Base-by-base conservation (phyloP, 345 rosid genomes). In the Eucalyptus regnans region DNA sequence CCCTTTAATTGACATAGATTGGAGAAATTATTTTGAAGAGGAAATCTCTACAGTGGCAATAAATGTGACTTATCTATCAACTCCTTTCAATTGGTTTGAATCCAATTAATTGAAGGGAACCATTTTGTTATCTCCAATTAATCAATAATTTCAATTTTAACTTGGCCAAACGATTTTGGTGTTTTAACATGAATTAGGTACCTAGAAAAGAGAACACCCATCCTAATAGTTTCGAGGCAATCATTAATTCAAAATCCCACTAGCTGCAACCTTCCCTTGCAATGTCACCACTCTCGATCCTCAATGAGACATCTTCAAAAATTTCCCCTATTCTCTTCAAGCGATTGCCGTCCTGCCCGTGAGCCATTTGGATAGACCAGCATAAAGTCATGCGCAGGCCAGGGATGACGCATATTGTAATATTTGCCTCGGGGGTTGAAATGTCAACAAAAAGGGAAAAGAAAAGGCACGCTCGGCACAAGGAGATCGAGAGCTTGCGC, bases 301-400 rank as follows among this genome's bases (percentile, higher is more conserved):
- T 62, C 41, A 66, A 15, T 2, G 76, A 66, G 41, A 66, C 41
- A 66, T n/a, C 41, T 66, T 66, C 20, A 2, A 0, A 68, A 68
- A 68, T 4, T 33, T 17, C 0, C 79, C 23, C 2, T 66, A 1
- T 31, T 37, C 12, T 17, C 80, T 33, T 68, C 80, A 17, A 68
- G 23, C 13, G 25, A 33, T 33, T 1, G 25, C 33, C 2, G 7
- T 33, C 44, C 25, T 0, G 23, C 44, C 44, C 0, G 44, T 1
- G 25, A 68, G 43, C 44, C 80, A 1, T 33, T 0, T 7, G 25
- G 25, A 68, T 17, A 33, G 44, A 68, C 80, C 12, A 3, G 43
- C 80, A 68, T 31, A 1, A n/a, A 16, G 22, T 68, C 80, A 4
- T 31, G 80, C 0, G 80, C 10, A 31, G 23, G 4, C 79, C 12